A percentile compares a stretch with the other conserved stretches of the same genome.
These are phyloP conservation scores for Citrus glauca DNA, from an alignment of 345 rosid species.

Conservation along the genomic window DNA sequence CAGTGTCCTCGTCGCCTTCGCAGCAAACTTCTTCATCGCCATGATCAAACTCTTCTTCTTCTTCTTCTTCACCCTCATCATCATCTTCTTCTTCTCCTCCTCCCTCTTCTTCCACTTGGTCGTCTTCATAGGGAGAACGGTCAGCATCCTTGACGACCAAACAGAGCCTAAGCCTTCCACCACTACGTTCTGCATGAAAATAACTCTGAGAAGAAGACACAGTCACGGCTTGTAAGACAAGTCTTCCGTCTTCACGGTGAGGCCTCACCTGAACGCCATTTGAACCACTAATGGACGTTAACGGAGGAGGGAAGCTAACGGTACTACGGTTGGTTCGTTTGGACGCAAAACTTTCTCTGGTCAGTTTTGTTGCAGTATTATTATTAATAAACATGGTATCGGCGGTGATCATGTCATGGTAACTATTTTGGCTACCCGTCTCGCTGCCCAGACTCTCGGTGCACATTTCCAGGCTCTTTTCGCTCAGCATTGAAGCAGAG, in stretches of 20 bases:
- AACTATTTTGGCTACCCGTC: conserved; percentile 46
- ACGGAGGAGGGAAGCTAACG: conserved; percentile 72
- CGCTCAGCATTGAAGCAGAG: conserved; percentile 41
- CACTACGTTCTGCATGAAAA: conserved; percentile 61
- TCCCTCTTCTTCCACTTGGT: conserved; percentile 1
- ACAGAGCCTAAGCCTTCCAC: conserved; percentile 67
- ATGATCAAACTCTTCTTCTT: conserved; percentile 11
- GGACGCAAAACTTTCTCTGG: background rate
- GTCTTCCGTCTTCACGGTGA: conserved; percentile 65
- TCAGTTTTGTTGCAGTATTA: conserved; percentile 3
- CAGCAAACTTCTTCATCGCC: conserved; percentile 8
- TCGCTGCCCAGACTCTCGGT: conserved; percentile 86
- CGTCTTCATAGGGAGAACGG: background rate
- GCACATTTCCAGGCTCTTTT: conserved; percentile 77
- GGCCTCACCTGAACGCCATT: conserved; percentile 43
- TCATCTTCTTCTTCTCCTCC: conserved; percentile 10
- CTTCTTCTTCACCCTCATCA: background rate
- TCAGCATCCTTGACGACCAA: conserved; percentile 12
- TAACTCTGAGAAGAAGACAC: conserved; percentile 24
- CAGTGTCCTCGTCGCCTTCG: background rate
- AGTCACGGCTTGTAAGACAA: conserved; percentile 53
- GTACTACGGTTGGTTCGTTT: conserved; percentile 18
- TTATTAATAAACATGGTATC: background rate
- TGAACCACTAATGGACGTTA: conserved; percentile 56
- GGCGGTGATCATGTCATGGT: conserved; percentile 11